Evolutionary conservation across 2,329 filamentous ascomycete genomes (phyloP), one percentile per base, ranked within the genome.

Genomic region (Phaeosphaeriaceae sp.): DNA sequence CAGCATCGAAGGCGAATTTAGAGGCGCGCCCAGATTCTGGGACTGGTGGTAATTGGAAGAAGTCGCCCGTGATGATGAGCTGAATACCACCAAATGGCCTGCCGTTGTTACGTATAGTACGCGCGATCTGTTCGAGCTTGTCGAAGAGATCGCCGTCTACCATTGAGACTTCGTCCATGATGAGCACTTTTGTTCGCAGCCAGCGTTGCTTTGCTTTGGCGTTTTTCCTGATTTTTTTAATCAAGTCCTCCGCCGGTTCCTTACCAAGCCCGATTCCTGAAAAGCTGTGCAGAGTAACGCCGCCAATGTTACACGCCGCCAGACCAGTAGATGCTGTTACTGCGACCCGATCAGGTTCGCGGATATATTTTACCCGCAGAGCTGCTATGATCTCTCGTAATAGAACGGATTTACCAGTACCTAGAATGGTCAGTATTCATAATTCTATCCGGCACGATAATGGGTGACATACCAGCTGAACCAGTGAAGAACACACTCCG

Each of bases 401-500:
- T 48, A 99, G 76, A 3, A 99, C 93, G 1, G 94, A 99, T 79
- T 99, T 99, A 73, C 94, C 94, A 4, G 94, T 97, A 80, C 85
- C 79, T 76, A 29, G 29, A 13, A 50, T 15, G 20, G 20, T 62
- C 16, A 63, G 50, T 12, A 38, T 15, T 20, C 12, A 35, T 9
- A 4, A 3, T 43, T 11, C 2, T 2, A 4, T 2, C 13, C 13
- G 23, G 38, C 12, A 28, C 2, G 7, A 26, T 13, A 13, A 16
- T n/a, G 11, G 1, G 41, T 18, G 13, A 54, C 70, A 30, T 59
- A 76, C 88, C 92, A 49, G 94, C 94, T 50, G 94, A 96, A 62
- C 94, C 94, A 1, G 94, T 99, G 73, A 99, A 99, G 78, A 99
- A 99, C 2, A 97, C 92, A 63, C 93, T 97, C 71, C 92, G 88